These are phyloP conservation scores for Zymoseptoria pseudotritici DNA, from an alignment of 2,329 filamentous ascomycete species.

Conservation along the genomic window DNA sequence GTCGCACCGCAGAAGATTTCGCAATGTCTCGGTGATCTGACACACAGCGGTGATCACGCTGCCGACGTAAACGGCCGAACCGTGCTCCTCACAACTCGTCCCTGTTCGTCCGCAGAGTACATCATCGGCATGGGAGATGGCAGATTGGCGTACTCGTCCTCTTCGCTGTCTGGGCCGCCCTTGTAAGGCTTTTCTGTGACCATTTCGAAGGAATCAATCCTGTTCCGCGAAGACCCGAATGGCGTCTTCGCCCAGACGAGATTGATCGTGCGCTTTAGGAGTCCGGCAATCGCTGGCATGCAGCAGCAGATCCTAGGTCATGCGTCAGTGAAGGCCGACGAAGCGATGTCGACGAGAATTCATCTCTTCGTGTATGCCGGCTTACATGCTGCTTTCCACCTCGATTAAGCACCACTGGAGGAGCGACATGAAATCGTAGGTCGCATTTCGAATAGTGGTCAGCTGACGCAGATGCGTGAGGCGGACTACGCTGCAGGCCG, in stretches of 20 bases:
- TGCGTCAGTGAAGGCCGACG: not conserved
- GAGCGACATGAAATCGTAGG: not conserved
- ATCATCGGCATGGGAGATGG: not conserved
- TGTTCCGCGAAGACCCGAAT: not conserved
- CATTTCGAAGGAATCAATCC: not conserved
- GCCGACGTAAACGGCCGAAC: not conserved
- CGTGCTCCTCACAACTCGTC: not conserved
- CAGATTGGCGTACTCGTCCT: not conserved
- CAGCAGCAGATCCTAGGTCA: conserved; percentile 14
- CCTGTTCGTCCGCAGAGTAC: not conserved
- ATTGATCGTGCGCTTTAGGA: conserved; percentile 10
- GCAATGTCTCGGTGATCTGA: not conserved
- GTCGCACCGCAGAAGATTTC: no score
- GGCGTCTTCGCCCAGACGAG: not conserved
- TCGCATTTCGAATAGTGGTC: not conserved
- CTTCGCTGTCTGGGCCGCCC: not conserved
- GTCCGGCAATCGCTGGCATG: conserved; percentile 17
- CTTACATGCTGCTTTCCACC: not conserved
- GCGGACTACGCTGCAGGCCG: conserved; percentile 17
- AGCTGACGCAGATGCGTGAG: conserved; percentile 7
- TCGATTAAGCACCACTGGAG: not conserved
- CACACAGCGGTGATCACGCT: not conserved
- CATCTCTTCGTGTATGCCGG: not conserved
- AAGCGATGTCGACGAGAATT: not conserved
- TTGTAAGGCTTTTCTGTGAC: not conserved